phyloP scores from a whole-genome alignment of 2,329 filamentous ascomycete genomes.

The Fusarium sp. region DNA sequence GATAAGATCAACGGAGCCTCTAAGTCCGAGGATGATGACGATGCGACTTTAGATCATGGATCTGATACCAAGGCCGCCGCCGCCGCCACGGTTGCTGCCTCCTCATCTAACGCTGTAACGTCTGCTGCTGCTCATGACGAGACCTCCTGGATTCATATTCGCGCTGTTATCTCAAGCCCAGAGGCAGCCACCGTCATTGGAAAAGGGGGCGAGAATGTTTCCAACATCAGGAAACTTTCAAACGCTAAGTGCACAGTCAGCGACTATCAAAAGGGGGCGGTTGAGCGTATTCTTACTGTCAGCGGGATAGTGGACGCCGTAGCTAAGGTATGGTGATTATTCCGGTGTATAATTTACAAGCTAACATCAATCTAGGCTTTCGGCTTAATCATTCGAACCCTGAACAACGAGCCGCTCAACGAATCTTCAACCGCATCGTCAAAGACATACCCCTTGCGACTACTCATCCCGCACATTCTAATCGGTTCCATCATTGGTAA shows the following conservation, averaged over 20 bases:
- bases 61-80: slow-evolving; percentile 57
- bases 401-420: slow-evolving; percentile 95
- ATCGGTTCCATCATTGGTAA: slow-evolving; percentile 99
- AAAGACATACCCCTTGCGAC: slow-evolving; percentile 95
- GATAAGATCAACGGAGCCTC: slow-evolving; percentile 62
- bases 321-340: slow-evolving; percentile 80
- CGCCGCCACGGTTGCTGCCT: slow-evolving; percentile 53
- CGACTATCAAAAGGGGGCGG: slow-evolving; percentile 96
- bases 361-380: slow-evolving; percentile 76
- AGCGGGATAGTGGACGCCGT: slow-evolving; percentile 96
- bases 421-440: slow-evolving; percentile 91
- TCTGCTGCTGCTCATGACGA: slow-evolving; percentile 80
- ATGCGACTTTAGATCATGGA: slow-evolving; percentile 47
- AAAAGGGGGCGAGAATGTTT: slow-evolving; percentile 98
- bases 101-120: slow-evolving; percentile 54
- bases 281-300: slow-evolving; percentile 97
- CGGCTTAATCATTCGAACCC: slow-evolving; percentile 95
- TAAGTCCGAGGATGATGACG: slow-evolving; percentile 55
- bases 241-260: slow-evolving; percentile 99
- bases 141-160: slow-evolving; percentile 95
- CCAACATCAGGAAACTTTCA: slow-evolving; percentile 93
- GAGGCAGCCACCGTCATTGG: slow-evolving; percentile 98
- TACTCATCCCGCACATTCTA: slow-evolving; percentile 95
- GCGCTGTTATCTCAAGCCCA: slow-evolving; percentile 95
- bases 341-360: slow-evolving; percentile 1